phyloP scores from a whole-genome alignment of 1,284 basidiomycete genomes.

The Tremellales sp. region DNA sequence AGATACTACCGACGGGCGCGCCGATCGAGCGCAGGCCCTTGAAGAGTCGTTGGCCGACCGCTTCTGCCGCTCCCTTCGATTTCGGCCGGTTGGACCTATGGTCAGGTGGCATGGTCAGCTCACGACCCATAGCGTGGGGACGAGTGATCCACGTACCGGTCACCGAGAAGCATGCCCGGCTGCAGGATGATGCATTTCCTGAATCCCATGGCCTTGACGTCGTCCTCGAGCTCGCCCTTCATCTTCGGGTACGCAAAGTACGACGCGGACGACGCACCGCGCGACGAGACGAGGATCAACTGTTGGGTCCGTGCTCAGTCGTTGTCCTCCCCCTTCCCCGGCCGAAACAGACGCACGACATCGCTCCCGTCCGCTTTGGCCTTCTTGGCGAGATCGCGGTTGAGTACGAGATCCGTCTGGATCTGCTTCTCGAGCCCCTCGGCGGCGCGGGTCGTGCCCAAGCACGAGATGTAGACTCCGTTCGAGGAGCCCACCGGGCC shows the following conservation, averaged over 20 bases:
- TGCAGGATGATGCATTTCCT: conserved; percentile 37
- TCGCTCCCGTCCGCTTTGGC: conserved; percentile 40
- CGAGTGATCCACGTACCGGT: conserved; percentile 21
- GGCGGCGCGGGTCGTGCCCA: conserved; percentile 41
- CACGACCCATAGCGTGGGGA: background rate
- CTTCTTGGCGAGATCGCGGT: conserved; percentile 35
- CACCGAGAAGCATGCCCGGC: conserved; percentile 38
- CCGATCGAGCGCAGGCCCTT: conserved; percentile 20
- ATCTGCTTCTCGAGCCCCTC: conserved; percentile 34
- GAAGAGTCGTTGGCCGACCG: conserved; percentile 12
- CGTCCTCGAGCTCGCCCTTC: conserved; percentile 45
- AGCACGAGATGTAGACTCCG: conserved; percentile 33
- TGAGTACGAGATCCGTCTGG: conserved; percentile 41
- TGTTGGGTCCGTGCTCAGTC: conserved; percentile 4
- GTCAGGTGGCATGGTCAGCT: background rate
- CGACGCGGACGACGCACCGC: conserved; percentile 21
- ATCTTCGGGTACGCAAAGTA: conserved; percentile 34
- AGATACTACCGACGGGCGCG: conserved; percentile 16
- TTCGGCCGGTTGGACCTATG: conserved; percentile 11
- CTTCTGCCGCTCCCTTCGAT: conserved; percentile 14
- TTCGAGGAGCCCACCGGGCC: conserved; percentile 15
- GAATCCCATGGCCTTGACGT: conserved; percentile 35
- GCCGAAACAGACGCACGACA: conserved; percentile 29
- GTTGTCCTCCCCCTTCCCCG: background rate
- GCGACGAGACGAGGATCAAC: conserved; percentile 43